A percentile compares a stretch with the other conserved stretches of the same genome.
Conservation (phyloP, 306 rosid species). For the Boehmeria nivea region DNA sequence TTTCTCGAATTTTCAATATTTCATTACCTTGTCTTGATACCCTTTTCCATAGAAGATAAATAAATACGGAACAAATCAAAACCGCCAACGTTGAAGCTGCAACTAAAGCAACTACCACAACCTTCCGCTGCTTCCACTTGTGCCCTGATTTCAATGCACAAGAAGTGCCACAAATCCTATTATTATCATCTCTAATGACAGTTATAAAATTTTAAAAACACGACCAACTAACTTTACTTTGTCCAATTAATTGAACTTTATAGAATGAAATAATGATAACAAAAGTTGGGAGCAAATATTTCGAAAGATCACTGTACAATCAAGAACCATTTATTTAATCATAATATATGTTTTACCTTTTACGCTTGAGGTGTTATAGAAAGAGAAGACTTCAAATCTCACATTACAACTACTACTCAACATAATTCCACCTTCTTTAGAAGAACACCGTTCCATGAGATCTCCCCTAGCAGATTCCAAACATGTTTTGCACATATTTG, state of each 20-base stretch:
- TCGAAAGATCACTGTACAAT: too few relatives aligned
- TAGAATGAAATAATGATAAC: too few relatives aligned
- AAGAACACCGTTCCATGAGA: constrained; percentile 31
- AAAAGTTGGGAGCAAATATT: too few relatives aligned
- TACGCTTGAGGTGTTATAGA: constrained; percentile 29
- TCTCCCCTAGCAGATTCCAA: constrained; percentile 34
- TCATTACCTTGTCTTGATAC: constrained; percentile 24
- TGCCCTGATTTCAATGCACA: constrained; percentile 18
- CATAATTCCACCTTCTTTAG: constrained; percentile 27
- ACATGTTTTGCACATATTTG: constrained; percentile 24
- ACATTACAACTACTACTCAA: constrained; percentile 39
- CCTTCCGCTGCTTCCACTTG: constrained; percentile 42
- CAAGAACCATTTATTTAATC: background rate
- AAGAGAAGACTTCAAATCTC: constrained; percentile 30
- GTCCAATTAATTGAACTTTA: too few relatives aligned
- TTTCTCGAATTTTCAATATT: too few relatives aligned
- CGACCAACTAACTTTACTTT: too few relatives aligned
- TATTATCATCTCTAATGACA: too few relatives aligned
- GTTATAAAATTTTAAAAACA: too few relatives aligned
- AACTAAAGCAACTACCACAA: constrained; percentile 25
- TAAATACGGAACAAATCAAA: constrained; percentile 15
- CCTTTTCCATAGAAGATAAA: constrained; percentile 7
- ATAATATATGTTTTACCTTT: constrained; percentile 12
- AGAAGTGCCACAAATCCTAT: background rate
- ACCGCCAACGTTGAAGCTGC: constrained; percentile 26